These are phyloP conservation scores for Scheffersomyces stipitis DNA, from an alignment of 805 yeast genomes.

Conservation along the genomic window DNA sequence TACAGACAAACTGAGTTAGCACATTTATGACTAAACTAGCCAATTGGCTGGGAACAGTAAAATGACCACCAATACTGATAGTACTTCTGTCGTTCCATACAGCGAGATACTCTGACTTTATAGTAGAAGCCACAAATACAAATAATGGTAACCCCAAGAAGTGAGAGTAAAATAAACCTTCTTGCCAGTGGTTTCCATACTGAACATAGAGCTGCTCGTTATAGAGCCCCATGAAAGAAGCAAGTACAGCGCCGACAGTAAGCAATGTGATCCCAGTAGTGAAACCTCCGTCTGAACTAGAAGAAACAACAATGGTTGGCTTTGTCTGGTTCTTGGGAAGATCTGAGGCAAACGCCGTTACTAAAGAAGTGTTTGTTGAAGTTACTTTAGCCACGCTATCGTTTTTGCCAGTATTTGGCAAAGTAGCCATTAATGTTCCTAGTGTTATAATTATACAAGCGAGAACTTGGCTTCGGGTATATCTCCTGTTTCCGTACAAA, in stretches of 20 bases:
- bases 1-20: conserved; percentile 45
- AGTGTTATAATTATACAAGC: conserved; percentile 52
- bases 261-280: conserved; percentile 42
- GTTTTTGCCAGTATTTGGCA: no score
- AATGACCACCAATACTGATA: no score
- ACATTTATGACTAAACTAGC: conserved; percentile 16
- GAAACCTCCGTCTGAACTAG: conserved; percentile 16
- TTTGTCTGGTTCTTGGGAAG: no score
- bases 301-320: not conserved
- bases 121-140: conserved; percentile 28
- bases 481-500: conserved; percentile 43
- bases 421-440: conserved; percentile 51
- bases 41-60: conserved; percentile 12
- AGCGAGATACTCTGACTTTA: conserved; percentile 11
- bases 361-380: not conserved
- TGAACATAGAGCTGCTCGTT: conserved; percentile 49
- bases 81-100: conserved; percentile 5
- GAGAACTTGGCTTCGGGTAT: conserved; percentile 44
- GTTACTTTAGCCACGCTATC: no score
- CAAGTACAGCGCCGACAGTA: conserved; percentile 47
- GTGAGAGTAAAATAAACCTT: conserved; percentile 62
- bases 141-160: conserved; percentile 56
- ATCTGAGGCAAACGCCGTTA: conserved; percentile 4
- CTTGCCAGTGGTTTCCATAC: conserved; percentile 66
- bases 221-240: conserved; percentile 58